Conservation (phyloP, 768 basidiomycete genomes). For the Boletus vinaceobasis region DNA sequence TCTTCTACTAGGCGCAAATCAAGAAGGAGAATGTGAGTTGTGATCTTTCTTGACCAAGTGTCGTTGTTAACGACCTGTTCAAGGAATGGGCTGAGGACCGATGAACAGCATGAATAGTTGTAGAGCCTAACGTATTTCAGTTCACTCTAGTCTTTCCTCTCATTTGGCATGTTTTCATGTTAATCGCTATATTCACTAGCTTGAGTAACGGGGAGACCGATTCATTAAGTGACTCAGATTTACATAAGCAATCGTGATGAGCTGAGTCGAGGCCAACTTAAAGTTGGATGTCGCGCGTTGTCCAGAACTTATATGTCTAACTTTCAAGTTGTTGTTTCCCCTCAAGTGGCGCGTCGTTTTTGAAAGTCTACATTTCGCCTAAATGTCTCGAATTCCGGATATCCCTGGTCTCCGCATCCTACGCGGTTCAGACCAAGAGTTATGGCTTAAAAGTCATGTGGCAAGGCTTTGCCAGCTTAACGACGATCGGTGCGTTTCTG, state of each 20-base stretch:
- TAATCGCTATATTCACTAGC: conserved; percentile 14
- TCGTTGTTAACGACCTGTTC: conserved; percentile 19
- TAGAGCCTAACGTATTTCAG: conserved; percentile 26
- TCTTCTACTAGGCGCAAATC: conserved; percentile 75
- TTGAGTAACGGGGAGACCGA: not conserved
- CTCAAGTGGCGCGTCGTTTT: not conserved
- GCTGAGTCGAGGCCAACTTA: not conserved
- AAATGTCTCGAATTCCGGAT: conserved; percentile 62
- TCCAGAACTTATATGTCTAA: not conserved
- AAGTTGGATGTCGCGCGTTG: conserved; percentile 1
- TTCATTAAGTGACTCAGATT: not conserved
- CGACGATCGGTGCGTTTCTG: conserved; percentile 51
- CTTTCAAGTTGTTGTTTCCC: not conserved
- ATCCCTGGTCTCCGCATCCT: conserved; percentile 62
- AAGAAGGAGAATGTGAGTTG: conserved; percentile 95
- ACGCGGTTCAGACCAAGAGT: conserved; percentile 54
- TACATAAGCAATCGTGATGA: conserved; percentile 18
- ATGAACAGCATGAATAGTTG: conserved; percentile 38
- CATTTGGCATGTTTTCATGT: conserved; percentile 16
- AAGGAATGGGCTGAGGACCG: conserved; percentile 95
- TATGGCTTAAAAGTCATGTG: conserved; percentile 65
- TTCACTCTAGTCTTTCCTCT: conserved; percentile 18
- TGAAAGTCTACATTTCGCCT: not conserved
- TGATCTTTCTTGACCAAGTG: not conserved
- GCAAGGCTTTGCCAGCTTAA: conserved; percentile 62